These are phyloP conservation scores for Colletotrichum sp. DNA, from an alignment of 2,329 filamentous ascomycete species.

Conservation along the genomic window DNA sequence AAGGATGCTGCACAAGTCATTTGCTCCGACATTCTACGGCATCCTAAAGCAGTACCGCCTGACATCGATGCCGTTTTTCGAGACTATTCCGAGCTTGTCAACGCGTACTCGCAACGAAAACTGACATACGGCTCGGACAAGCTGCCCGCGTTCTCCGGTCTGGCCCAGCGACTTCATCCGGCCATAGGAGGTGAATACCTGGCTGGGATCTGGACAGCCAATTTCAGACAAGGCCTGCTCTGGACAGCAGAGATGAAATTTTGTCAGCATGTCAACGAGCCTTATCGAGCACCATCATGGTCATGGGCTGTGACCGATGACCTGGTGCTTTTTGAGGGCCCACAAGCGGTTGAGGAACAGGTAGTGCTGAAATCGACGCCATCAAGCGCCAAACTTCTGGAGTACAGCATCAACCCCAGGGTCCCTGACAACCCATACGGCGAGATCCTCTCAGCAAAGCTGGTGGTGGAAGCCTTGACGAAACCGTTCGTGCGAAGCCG, in stretches of 20 bases:
- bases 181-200: neutral
- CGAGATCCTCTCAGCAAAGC: neutral
- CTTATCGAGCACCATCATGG: neutral
- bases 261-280: neutral
- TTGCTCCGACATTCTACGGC: neutral
- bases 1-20: neutral
- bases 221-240: neutral
- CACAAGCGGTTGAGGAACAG: neutral
- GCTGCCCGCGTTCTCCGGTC: neutral
- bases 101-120: neutral
- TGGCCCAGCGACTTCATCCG: neutral
- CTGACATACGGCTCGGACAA: neutral
- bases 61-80: neutral
- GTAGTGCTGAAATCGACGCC: neutral
- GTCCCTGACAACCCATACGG: neutral
- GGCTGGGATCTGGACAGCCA: neutral
- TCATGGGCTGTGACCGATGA: neutral
- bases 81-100: neutral
- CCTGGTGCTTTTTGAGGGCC: neutral
- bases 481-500: neutral
- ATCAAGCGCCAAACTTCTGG: neutral
- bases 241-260: neutral
- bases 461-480: neutral
- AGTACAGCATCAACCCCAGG: neutral
- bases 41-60: fast-evolving